These are phyloP conservation scores for Spongospora subterranea DNA, from an alignment of 208 protist species.

Conservation along the genomic window DNA sequence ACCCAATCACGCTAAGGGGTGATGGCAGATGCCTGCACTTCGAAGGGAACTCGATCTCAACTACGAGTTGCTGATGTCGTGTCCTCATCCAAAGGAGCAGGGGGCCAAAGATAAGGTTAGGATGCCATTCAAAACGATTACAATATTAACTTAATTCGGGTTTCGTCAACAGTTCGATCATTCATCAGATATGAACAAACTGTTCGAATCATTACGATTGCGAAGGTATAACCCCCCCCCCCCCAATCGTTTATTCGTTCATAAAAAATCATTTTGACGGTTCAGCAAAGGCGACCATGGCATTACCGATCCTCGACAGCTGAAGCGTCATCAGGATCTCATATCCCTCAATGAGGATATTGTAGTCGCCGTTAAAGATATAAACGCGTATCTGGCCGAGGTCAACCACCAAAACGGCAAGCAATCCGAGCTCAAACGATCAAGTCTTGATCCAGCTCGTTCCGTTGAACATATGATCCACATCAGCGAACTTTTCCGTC, in stretches of 20 bases:
- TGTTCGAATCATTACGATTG: too few relatives aligned
- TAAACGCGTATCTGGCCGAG: background rate
- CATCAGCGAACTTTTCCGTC: background rate
- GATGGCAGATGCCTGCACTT: background rate
- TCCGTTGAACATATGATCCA: background rate
- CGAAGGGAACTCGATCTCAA: conserved; percentile 28
- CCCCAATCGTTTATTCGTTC: too few relatives aligned
- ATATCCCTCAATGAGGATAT: background rate
- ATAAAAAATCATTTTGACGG: too few relatives aligned
- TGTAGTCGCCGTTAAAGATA: background rate
- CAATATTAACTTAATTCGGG: too few relatives aligned
- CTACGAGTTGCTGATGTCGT: background rate
- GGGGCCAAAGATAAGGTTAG: too few relatives aligned
- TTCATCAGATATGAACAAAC: too few relatives aligned
- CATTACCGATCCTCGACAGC: background rate
- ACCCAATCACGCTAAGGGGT: background rate
- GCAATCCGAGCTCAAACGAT: background rate
- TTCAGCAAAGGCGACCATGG: background rate
- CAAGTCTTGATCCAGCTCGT: background rate
- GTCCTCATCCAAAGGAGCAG: too few relatives aligned
- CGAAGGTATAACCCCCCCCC: too few relatives aligned
- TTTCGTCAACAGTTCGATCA: too few relatives aligned
- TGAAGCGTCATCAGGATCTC: background rate
- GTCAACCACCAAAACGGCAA: background rate
- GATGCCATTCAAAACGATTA: too few relatives aligned